Base-by-base conservation (phyloP, 2,329 filamentous ascomycete species). In the Talaromyces sp. region DNA sequence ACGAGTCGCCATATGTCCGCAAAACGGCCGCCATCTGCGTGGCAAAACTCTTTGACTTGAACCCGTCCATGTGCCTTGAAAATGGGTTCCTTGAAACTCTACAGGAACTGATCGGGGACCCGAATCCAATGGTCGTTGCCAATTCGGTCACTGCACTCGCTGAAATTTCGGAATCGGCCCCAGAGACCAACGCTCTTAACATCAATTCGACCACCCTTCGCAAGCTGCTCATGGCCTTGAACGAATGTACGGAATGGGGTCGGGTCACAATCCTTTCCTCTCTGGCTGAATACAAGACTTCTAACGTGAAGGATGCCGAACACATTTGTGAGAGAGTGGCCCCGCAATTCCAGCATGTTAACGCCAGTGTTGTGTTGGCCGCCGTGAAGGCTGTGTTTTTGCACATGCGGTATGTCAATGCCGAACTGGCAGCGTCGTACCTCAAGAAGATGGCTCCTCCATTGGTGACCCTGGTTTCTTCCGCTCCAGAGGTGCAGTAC, bases 361-460 rank as follows among this genome's bases (percentile, higher is more conserved):
- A 99, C 72, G 91, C 95, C 2, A 96, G 94, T 73, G 95, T 99
- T 16, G 95, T 99, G 23, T 80, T 99, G 66, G 92, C 95, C n/a
- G 95, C 95, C 23, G 93, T 99, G 70, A 99, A 99, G 81, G 91
- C 91, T 14, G 96, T 99, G 44, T 99, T 99, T 73, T 86, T 96
- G 65, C 95, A 99, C 75, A 98, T 98, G 93, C 90, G 87, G 75
- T 81, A 89, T 63, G 84, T 97, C 69, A 91, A 87, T 68, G 82
- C 87, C 0, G 92, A 97, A 63, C 79, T 92, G 52, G 88, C 89
- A 65, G 87, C 89, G 69, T 91, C 90, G 65, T 98, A 98, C 74
- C 82, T 96, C 57, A 96, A 96, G 82, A 99, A 99, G 81, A 99
- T 99, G 95, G 94, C 95, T 1, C 95, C 95, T 65, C 95, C 95